Conservation (phyloP, 352 stramenopile species). For the Globisporangium echinulatum region DNA sequence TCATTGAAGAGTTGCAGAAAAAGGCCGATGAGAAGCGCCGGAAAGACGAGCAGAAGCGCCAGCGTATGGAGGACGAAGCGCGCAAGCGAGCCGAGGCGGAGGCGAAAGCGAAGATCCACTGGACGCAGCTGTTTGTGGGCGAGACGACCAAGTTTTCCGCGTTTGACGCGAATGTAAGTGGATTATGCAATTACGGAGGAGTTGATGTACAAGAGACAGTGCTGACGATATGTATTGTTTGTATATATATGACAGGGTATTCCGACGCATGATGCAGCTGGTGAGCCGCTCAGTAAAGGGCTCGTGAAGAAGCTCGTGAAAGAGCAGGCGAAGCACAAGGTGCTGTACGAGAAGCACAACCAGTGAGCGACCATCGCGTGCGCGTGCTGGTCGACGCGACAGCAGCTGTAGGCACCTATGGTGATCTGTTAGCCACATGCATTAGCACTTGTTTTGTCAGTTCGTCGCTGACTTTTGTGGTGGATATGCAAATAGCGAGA, state of each 20-base stretch:
- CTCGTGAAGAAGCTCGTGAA: constrained; percentile 97
- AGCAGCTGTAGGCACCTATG: no score
- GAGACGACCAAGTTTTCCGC: constrained; percentile 87
- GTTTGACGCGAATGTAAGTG: constrained; percentile 84
- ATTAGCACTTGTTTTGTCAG: no score
- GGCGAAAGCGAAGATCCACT: constrained; percentile 87
- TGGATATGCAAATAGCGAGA: background rate
- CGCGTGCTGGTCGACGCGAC: background rate
- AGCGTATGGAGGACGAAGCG: constrained; percentile 63
- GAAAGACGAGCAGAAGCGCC: constrained; percentile 77
- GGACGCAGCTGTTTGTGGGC: constrained; percentile 89
- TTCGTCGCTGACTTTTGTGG: no score
- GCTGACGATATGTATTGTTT: background rate
- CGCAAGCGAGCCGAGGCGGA: constrained; percentile 77
- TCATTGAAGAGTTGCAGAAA: constrained; percentile 74
- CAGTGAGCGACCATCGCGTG: constrained; percentile 9
- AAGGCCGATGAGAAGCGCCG: constrained; percentile 70
- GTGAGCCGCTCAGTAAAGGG: constrained; percentile 93
- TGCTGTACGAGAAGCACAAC: constrained; percentile 80
- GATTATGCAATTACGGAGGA: background rate
- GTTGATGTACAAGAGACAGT: background rate
- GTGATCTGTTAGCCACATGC: no score
- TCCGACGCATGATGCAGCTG: constrained; percentile 91
- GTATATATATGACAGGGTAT: constrained; percentile 61
- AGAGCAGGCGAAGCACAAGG: constrained; percentile 94